phyloP scores from a whole-genome alignment of 306 rosid species.

The Citrullus colocynthis region DNA sequence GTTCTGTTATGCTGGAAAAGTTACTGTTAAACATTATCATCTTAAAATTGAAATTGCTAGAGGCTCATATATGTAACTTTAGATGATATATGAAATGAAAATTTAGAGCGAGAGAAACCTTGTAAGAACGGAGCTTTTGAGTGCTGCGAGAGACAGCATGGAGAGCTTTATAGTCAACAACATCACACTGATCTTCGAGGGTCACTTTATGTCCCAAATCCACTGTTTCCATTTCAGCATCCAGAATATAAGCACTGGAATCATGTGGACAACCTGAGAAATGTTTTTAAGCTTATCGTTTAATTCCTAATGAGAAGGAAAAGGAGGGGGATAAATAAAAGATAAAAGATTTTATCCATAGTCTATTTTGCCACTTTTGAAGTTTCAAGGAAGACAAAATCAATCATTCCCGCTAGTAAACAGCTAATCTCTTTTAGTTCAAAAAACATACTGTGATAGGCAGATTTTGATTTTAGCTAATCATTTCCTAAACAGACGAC shows the following conservation, averaged over 20 bases:
- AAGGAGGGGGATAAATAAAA: neutral
- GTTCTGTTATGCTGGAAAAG: neutral
- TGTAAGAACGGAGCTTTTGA: constrained; percentile 64
- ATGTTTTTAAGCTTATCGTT: neutral
- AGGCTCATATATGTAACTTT: neutral
- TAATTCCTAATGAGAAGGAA: neutral
- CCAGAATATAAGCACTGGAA: constrained; percentile 11
- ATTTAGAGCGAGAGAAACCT: constrained; percentile 29
- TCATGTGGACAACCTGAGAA: constrained; percentile 27
- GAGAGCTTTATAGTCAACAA: constrained; percentile 38
- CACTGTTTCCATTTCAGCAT: constrained; percentile 37
- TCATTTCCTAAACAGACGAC: neutral
- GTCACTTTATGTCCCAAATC: constrained; percentile 39
- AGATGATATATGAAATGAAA: neutral
- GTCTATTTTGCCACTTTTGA: neutral
- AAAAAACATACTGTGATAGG: neutral
- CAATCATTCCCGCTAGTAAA: neutral
- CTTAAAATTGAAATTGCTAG: neutral
- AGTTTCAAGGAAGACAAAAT: neutral
- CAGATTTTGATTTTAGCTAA: neutral
- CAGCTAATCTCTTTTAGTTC: neutral
- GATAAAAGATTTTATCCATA: neutral
- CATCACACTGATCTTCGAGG: constrained; percentile 32
- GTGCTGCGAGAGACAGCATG: constrained; percentile 39
- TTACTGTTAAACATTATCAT: neutral